Conservation (phyloP, 139 green algal genomes). For the Dunaliella primolecta region DNA sequence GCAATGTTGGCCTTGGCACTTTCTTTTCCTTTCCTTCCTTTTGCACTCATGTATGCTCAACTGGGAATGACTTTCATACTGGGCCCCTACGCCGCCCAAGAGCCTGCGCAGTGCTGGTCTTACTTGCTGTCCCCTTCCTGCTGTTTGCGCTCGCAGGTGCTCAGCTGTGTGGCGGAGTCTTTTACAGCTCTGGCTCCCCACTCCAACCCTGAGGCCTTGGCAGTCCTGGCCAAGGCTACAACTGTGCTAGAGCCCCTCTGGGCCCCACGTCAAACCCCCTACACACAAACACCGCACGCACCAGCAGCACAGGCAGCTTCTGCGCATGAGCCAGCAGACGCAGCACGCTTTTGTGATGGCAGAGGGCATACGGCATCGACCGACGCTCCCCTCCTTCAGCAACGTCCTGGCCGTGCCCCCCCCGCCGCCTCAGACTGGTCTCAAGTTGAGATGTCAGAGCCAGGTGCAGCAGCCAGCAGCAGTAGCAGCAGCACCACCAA, state of each 20-base stretch:
- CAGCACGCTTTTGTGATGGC: no score
- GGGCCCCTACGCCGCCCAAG: no score
- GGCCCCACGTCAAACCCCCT: neutral
- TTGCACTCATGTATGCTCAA: no score
- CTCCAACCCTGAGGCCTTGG: neutral
- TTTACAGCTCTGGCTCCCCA: neutral
- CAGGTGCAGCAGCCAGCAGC: neutral
- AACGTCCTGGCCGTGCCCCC: neutral
- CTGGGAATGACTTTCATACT: no score
- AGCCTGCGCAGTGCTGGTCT: no score
- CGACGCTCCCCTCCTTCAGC: no score
- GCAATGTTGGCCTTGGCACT: no score
- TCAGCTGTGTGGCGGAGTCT: neutral
- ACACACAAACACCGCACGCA: neutral
- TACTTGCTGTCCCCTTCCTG: neutral
- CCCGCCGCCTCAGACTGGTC: no score
- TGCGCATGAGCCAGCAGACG: no score
- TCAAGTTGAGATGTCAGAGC: no score
- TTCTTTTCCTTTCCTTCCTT: no score
- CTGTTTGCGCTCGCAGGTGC: neutral
- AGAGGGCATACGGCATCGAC: neutral
- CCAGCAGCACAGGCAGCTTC: no score
- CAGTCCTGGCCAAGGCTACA: neutral
- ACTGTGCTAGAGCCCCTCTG: neutral
- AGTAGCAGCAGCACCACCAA: neutral